These are phyloP conservation scores for Xerocomus amazonicus DNA, from an alignment of 1,284 basidiomycete species.

Conservation along the genomic window DNA sequence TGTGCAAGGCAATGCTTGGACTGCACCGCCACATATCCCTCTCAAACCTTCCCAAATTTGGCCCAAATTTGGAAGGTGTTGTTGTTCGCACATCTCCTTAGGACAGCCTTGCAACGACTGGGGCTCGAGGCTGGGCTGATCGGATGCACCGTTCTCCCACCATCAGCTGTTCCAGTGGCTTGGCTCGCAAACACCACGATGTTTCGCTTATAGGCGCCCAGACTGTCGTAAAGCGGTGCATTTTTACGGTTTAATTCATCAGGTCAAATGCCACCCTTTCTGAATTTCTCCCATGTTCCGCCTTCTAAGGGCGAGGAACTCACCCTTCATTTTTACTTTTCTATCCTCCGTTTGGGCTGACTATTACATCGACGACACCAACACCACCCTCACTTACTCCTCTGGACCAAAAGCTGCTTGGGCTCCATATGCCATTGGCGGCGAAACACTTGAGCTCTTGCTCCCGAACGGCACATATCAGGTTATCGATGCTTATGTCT, in stretches of 20 bases:
- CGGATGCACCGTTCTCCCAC: neutral
- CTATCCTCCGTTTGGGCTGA: conserved; percentile 11
- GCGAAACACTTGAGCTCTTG: conserved; percentile 11
- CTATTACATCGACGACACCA: conserved; percentile 27
- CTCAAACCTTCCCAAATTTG: neutral
- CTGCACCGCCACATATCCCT: neutral
- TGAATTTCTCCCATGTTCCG: conserved; percentile 1
- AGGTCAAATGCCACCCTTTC: neutral
- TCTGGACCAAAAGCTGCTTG: conserved; percentile 23
- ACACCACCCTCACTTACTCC: conserved; percentile 19
- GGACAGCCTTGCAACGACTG: neutral
- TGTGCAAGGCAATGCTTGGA: neutral
- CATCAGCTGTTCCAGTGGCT: neutral
- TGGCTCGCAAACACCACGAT: neutral
- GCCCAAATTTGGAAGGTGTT: conserved; percentile 7
- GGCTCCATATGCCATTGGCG: conserved; percentile 14
- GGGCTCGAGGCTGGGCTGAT: neutral
- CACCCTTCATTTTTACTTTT: conserved; percentile 5
- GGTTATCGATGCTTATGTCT: conserved; percentile 18
- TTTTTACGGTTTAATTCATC: neutral
- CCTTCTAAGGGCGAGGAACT: neutral
- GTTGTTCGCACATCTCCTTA: neutral
- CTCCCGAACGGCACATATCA: conserved; percentile 22
- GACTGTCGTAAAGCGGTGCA: neutral
- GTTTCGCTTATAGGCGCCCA: neutral